Evolutionary conservation across 352 stramenopile genomes (phyloP), one percentile per base, ranked within the genome.

Genomic region (Globisporangium acanthophoron): DNA sequence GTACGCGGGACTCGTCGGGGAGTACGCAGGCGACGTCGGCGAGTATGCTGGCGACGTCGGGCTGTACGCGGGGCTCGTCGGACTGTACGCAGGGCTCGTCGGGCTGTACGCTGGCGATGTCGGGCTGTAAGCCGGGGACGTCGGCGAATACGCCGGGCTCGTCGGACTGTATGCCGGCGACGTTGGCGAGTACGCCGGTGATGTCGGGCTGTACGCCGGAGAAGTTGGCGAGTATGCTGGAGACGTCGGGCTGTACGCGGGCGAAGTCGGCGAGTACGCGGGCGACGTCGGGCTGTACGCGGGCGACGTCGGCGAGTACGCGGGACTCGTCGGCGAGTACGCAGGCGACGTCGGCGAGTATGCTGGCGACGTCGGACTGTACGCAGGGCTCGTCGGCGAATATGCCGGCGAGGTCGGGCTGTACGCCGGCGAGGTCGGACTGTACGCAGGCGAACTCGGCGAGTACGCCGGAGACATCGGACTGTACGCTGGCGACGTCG

Each of bases 381-480:
- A 92, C 0, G 74, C 73, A 12, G 79, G 77, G 16, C 67, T 85
- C 15, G 79, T 96, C 11, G 87, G 88, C 0, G 54, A 69, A 63
- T 96, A 96, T 3, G 80, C 81, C 9, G 85, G 85, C 1, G 77
- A 88, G 0, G 87, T 95, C 47, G 87, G 84, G 3, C 52, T 80
- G 67, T 96, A 97, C 0, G 87, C 81, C 5, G 91, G 89, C 0
- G 69, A 88, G 12, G 86, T 96, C 7, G 88, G 85, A 12, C 60
- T 84, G 61, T 94, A 96, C 2, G 82, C 79, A 2, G 74, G 75
- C 0, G 56, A 75, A 24, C 69, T 88, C 11, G 71, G 78, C 41
- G 66, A 79, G 74, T 98, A 98, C 13, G 88, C 92, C 31, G 95
- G 92, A 31, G 76, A 89, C 78, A 87, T 90, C 13, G 79, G 76